Percentiles rank a stretch among this genome's conserved stretches.
Conservation (phyloP, 495 filamentous ascomycete genomes). For the Articulospora tetracladia region DNA sequence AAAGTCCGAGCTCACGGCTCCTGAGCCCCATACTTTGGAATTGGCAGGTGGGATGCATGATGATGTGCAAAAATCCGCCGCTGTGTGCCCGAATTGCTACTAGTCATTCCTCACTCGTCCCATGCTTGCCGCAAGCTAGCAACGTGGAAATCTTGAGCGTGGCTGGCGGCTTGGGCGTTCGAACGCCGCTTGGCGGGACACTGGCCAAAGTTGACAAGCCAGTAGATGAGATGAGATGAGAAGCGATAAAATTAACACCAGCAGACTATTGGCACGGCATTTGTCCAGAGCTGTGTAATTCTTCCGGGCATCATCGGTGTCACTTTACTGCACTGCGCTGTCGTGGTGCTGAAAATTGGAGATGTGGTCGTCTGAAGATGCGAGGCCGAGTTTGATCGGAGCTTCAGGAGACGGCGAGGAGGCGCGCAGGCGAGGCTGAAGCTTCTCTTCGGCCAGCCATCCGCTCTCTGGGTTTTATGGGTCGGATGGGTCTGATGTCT, state of each 20-base stretch:
- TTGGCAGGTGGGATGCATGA: conserved; percentile 11
- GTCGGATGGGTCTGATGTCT: not conserved
- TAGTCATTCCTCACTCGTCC: not conserved
- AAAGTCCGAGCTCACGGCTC: conserved; percentile 10
- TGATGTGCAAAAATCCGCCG: conserved; percentile 17
- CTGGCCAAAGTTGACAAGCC: not conserved
- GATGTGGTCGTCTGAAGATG: not conserved
- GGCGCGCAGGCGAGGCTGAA: not conserved
- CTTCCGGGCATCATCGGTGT: no score
- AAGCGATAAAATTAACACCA: not conserved
- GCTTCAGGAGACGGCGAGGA: not conserved
- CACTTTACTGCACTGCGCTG: no score
- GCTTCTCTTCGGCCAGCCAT: not conserved
- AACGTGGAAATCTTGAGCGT: conserved; percentile 15
- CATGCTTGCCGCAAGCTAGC: not conserved
- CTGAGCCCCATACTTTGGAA: not conserved
- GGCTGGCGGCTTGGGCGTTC: conserved; percentile 3
- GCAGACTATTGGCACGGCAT: conserved; percentile 15
- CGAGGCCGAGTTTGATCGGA: not conserved
- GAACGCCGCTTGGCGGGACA: not conserved
- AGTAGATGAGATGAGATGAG: not conserved
- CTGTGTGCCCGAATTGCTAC: not conserved
- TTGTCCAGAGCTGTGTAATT: conserved; percentile 11
- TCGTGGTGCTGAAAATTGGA: conserved; percentile 7
- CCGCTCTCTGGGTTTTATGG: not conserved